These are phyloP conservation scores for Phaeophleospora eucalypticola DNA, from an alignment of 2,329 filamentous ascomycete species.

Conservation along the genomic window DNA sequence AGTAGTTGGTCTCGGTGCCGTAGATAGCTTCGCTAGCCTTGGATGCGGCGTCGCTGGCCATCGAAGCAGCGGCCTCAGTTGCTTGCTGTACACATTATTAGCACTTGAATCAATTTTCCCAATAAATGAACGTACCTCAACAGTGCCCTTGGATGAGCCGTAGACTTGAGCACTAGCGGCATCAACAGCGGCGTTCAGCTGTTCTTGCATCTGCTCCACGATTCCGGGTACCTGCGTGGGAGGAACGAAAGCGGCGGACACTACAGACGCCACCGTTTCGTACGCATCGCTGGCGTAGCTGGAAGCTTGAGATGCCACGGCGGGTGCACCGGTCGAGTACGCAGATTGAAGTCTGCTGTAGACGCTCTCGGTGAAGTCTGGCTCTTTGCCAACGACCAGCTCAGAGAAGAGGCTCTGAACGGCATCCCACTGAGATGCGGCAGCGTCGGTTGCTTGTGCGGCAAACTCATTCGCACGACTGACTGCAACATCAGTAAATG, in stretches of 20 bases:
- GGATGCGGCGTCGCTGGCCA: slow-evolving; percentile 39
- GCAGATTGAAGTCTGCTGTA: slow-evolving; percentile 66
- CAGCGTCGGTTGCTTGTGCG: slow-evolving; percentile 59
- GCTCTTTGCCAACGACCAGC: slow-evolving; percentile 71
- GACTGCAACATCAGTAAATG: slow-evolving; percentile 44
- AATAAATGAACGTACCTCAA: slow-evolving; percentile 35
- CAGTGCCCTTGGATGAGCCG: slow-evolving; percentile 51
- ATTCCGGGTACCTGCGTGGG: slow-evolving; percentile 56
- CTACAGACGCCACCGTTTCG: slow-evolving; percentile 44
- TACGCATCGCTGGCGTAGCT: slow-evolving; percentile 50
- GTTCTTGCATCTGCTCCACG: slow-evolving; percentile 53
- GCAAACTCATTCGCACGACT: slow-evolving; percentile 56
- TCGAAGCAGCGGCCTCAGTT: slow-evolving; percentile 47
- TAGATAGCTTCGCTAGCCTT: slow-evolving; percentile 54
- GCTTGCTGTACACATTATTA: slow-evolving; percentile 40
- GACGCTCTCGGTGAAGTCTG: slow-evolving; percentile 76
- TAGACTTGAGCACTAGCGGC: slow-evolving; percentile 57
- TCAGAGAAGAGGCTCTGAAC: slow-evolving; percentile 72
- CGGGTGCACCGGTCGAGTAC: slow-evolving; percentile 64
- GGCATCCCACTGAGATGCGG: slow-evolving; percentile 63
- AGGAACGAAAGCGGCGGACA: slow-evolving; percentile 52
- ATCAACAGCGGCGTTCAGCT: slow-evolving; percentile 56
- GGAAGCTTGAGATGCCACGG: slow-evolving; percentile 49
- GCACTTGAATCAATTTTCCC: background rate
- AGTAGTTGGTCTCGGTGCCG: slow-evolving; percentile 50